These are phyloP conservation scores for Salix exigua DNA, from an alignment of 345 rosid genomes.

Conservation along the genomic window DNA sequence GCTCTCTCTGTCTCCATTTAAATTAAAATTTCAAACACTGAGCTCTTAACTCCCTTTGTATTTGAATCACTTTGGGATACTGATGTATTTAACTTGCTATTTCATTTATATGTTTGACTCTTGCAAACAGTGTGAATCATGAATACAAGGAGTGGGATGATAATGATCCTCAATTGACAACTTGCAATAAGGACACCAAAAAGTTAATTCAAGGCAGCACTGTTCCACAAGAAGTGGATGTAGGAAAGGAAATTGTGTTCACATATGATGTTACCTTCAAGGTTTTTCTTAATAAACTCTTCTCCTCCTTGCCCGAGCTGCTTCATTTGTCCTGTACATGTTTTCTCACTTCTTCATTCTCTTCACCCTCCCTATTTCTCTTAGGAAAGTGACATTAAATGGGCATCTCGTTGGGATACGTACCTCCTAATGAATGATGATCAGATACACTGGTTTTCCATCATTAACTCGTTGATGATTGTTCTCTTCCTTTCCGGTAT, in stretches of 20 bases:
- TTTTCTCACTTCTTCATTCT: constrained; percentile 3
- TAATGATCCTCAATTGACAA: constrained; percentile 73
- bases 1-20: background rate
- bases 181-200: constrained; percentile 90
- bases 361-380: background rate
- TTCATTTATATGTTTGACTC: constrained; percentile 1
- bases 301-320: background rate
- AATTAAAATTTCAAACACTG: background rate
- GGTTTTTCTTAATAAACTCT: constrained; percentile 34
- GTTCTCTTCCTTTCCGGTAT: constrained; percentile 96
- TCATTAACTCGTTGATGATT: constrained; percentile 92
- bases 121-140: constrained; percentile 70
- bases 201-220: constrained; percentile 79
- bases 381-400: constrained; percentile 90
- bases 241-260: constrained; percentile 71
- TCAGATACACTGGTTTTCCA: constrained; percentile 98
- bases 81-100: background rate
- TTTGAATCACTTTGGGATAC: background rate
- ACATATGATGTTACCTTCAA: constrained; percentile 87
- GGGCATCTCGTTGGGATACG: constrained; percentile 99
- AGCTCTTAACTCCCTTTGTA: background rate
- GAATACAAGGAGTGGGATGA: constrained; percentile 93
- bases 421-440: constrained; percentile 97
- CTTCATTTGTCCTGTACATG: background rate
- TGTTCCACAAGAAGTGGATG: constrained; percentile 83